These are phyloP conservation scores for Toxicodendron radicans DNA, from an alignment of 345 rosid species.

Conservation along the genomic window DNA sequence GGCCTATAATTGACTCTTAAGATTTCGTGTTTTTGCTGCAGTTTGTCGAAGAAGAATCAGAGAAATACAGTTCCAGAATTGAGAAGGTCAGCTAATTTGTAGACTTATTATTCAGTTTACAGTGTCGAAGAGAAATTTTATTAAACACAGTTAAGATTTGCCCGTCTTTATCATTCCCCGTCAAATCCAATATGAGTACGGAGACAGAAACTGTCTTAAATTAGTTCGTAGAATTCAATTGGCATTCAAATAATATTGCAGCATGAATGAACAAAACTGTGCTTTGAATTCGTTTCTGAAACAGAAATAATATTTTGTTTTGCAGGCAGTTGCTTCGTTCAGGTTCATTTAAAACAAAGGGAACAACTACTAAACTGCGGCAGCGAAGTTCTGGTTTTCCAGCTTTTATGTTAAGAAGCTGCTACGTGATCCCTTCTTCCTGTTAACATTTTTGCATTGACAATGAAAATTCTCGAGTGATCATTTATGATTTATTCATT, in stretches of 20 bases:
- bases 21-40: conserved; percentile 29
- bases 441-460: not conserved
- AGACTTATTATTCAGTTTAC: not conserved
- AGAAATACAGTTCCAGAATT: conserved; percentile 58
- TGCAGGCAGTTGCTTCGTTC: conserved; percentile 80
- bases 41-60: conserved; percentile 65
- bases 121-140: too few species aligned
- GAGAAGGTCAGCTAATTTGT: conserved; percentile 46
- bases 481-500: too few species aligned
- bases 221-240: too few species aligned
- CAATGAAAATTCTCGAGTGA: not conserved
- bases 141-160: too few species aligned
- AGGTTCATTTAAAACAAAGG: conserved; percentile 47
- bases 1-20: not conserved
- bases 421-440: not conserved
- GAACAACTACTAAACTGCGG: not conserved
- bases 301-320: conserved; percentile 4
- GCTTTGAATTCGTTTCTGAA: conserved; percentile 3
- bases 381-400: not conserved
- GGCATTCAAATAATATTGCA: not conserved
- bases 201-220: too few species aligned
- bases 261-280: not conserved
- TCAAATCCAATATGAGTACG: not conserved
- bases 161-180: not conserved
- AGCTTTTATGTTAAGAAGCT: not conserved